Percentiles rank a stretch among this genome's conserved stretches.
These are phyloP conservation scores for Kwoniella shandongensis DNA, from an alignment of 768 basidiomycete species.

Conservation along the genomic window DNA sequence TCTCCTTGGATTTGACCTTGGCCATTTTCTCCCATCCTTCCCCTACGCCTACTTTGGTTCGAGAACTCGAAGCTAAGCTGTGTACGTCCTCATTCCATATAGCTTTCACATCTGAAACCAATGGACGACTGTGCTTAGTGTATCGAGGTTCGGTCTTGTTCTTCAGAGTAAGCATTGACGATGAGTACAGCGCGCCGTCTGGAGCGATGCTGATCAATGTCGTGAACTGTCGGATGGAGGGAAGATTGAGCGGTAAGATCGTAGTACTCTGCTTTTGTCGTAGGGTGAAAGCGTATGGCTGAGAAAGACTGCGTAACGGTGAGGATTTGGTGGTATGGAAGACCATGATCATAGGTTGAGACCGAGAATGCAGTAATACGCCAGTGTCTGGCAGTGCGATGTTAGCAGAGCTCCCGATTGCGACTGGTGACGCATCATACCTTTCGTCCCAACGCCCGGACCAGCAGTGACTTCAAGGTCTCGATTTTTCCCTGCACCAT, in stretches of 20 bases:
- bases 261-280: neutral
- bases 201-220: conserved; percentile 2
- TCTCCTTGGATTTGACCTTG: conserved; percentile 9
- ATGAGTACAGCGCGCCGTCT: conserved; percentile 12
- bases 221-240: neutral
- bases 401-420: neutral
- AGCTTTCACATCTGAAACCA: neutral
- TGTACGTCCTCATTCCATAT: conserved; percentile 16
- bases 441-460: conserved; percentile 3
- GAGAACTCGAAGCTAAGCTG: neutral
- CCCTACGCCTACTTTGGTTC: neutral
- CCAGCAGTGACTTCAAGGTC: conserved; percentile 26
- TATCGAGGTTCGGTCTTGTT: neutral
- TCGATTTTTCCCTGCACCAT: conserved; percentile 13
- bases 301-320: conserved; percentile 13
- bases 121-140: neutral
- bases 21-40: conserved; percentile 9
- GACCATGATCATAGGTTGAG: conserved; percentile 16
- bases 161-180: conserved; percentile 2
- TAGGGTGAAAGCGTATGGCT: conserved; percentile 13
- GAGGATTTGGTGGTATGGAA: conserved; percentile 17
- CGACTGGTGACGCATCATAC: neutral
- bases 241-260: conserved; percentile 8
- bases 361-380: conserved; percentile 26
- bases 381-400: conserved; percentile 12